These are phyloP conservation scores for Clarireedia monteithiana DNA, from an alignment of 2,329 filamentous ascomycete genomes.

Conservation along the genomic window DNA sequence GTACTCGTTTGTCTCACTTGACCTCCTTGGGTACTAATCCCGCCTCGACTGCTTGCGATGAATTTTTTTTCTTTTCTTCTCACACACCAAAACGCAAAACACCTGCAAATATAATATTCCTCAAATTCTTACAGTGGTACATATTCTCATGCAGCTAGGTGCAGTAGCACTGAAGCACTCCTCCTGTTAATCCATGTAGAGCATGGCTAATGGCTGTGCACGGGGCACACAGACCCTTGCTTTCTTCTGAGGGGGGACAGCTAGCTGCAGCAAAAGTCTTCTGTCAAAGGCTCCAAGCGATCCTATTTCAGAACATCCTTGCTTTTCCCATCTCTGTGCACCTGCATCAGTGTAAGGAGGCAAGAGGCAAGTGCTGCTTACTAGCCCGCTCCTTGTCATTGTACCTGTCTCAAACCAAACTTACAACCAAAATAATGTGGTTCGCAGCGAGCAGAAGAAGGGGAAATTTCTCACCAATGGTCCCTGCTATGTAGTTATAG, in stretches of 20 bases:
- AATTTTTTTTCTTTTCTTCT: not conserved
- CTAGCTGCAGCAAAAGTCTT: slow-evolving; percentile 5
- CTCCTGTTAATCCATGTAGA: slow-evolving; percentile 2
- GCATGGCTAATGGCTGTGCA: slow-evolving; percentile 9
- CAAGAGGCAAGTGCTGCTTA: not conserved
- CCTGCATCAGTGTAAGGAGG: not conserved
- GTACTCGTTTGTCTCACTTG: not conserved
- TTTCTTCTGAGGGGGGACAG: not conserved
- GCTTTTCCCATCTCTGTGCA: not conserved
- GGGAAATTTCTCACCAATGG: slow-evolving; percentile 5
- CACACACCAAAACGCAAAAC: not conserved
- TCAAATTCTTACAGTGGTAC: not conserved
- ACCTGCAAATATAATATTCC: not conserved
- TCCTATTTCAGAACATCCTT: slow-evolving; percentile 16
- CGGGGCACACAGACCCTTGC: slow-evolving; percentile 15
- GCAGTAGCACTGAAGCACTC: not conserved
- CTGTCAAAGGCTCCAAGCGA: slow-evolving; percentile 17
- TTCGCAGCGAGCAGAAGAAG: not conserved
- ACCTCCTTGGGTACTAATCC: not conserved
- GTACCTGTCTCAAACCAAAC: slow-evolving; percentile 18
- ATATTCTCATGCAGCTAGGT: slow-evolving; percentile 3
- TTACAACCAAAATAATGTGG: slow-evolving; percentile 16
- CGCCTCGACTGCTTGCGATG: not conserved
- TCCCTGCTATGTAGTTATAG: slow-evolving; percentile 16
- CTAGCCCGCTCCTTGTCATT: slow-evolving; percentile 1